Base-by-base conservation (phyloP, 768 basidiomycete genomes). In the Rhizopogon vulgaris region DNA sequence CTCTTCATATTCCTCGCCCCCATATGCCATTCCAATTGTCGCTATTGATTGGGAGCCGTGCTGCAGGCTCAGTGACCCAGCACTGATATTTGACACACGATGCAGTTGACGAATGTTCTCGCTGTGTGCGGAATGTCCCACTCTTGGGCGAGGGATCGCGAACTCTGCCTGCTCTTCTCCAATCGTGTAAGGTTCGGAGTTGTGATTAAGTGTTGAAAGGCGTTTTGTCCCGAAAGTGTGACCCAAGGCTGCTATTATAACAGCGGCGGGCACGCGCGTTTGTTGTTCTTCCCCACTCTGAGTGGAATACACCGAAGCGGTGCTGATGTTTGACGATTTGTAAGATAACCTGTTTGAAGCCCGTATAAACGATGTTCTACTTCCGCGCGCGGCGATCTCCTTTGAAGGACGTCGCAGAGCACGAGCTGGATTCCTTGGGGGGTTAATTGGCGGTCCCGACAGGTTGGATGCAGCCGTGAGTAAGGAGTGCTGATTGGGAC, bases 201-300 rank as follows among this genome's bases (percentile, higher is more conserved):
- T 63, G 11, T 46, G 39, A 3, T 52, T 53, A 34, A 56, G 55
- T 15, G 52, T 49, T n/a, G 45, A 22, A 14, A 61, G 60, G 42
- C 58, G 43, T 17, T 59, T 53, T 5, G 56, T 54, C 43, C 60
- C 63, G 24, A 49, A 10, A n/a, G 57, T 55, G 45, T 61, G 63
- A 34, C 63, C 70, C 46, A 72, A 61, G 12, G 72, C 72, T 24
- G 74, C 72, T 51, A 70, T 49, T 36, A 75, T 65, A n/a, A 71
- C 58, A 53, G 64, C 70, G 4, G 62, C 55, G 25, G 63, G 69
- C 24, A 58, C 62, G 17, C 63, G 69, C 18, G 60, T 52, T 50
- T 66, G 61, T 10, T 58, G 63, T 38, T 71, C 69, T 55, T 73
- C 72, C 8, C 64, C 71, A 53, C 68, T 74, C 51, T 63, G 68